These are phyloP conservation scores for Gomphus bonarii DNA, from an alignment of 1,284 basidiomycete genomes.

Conservation along the genomic window DNA sequence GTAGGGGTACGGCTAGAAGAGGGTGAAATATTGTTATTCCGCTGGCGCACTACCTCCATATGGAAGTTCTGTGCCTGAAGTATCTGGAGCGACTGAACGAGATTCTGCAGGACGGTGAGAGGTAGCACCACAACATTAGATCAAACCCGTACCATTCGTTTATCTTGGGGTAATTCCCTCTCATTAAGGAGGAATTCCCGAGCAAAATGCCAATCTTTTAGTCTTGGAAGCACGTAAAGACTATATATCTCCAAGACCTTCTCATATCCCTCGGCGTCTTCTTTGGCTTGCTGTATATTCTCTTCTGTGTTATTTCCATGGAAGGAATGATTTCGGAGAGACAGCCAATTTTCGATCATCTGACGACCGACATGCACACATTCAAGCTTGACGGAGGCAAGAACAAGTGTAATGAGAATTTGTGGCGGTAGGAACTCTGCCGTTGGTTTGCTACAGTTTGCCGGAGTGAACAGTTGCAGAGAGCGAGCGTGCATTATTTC, in stretches of 20 bases:
- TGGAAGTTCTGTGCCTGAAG: slow-evolving; percentile 14
- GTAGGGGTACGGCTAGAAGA: slow-evolving; percentile 19
- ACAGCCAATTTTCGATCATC: slow-evolving; percentile 70
- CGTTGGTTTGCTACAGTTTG: slow-evolving; percentile 23
- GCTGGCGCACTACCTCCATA: slow-evolving; percentile 22
- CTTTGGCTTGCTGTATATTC: slow-evolving; percentile 13
- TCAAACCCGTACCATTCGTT: slow-evolving; percentile 36
- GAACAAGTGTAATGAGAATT: slow-evolving; percentile 55
- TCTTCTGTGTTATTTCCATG: slow-evolving; percentile 18
- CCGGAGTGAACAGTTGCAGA: slow-evolving; percentile 52
- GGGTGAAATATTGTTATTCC: slow-evolving; percentile 20
- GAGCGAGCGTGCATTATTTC: slow-evolving; percentile 51
- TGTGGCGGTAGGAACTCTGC: slow-evolving; percentile 54
- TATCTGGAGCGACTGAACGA: slow-evolving; percentile 13
- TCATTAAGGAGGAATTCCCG: slow-evolving; percentile 65
- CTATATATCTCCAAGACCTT: slow-evolving; percentile 68
- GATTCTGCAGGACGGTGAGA: slow-evolving; percentile 7
- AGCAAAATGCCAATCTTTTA: slow-evolving; percentile 71
- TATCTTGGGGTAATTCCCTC: slow-evolving; percentile 40
- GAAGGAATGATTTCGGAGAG: slow-evolving; percentile 32
- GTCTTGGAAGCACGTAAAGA: slow-evolving; percentile 54
- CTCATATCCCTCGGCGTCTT: slow-evolving; percentile 46
- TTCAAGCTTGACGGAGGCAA: slow-evolving; percentile 57
- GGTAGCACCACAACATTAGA: neutral
- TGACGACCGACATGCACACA: slow-evolving; percentile 47